Conservation (phyloP, 768 basidiomycete species). For the Mycena vulgaris region DNA sequence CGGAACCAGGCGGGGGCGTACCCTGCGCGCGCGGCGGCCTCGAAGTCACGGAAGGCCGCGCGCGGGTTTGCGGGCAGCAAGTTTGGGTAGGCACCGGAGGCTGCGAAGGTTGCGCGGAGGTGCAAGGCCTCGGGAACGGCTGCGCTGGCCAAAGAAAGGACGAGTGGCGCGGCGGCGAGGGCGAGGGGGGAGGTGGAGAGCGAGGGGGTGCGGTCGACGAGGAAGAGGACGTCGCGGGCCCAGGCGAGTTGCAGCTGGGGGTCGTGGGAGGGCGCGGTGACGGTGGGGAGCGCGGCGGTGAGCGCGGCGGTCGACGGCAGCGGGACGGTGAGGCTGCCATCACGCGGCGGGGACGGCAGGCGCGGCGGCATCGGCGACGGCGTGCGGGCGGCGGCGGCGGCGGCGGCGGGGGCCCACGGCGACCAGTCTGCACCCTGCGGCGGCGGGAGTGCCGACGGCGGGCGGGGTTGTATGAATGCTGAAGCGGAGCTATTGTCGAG, state of each 20-base stretch:
- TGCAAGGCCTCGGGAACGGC: slow-evolving; percentile 79
- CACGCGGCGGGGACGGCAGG: slow-evolving; percentile 41
- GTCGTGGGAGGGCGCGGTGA: slow-evolving; percentile 71
- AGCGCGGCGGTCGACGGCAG: slow-evolving; percentile 78
- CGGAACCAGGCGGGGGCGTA: slow-evolving; percentile 91
- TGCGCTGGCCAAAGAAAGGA: slow-evolving; percentile 68
- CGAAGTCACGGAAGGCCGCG: slow-evolving; percentile 91
- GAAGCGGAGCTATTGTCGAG: slow-evolving; percentile 56
- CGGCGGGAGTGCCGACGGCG: slow-evolving; percentile 35
- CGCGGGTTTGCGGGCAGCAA: slow-evolving; percentile 78
- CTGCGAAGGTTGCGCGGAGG: slow-evolving; percentile 81
- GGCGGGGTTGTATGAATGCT: not conserved
- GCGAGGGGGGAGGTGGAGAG: slow-evolving; percentile 59
- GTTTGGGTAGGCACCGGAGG: slow-evolving; percentile 78
- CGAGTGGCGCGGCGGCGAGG: slow-evolving; percentile 74
- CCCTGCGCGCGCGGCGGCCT: slow-evolving; percentile 84
- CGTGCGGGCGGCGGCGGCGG: slow-evolving; percentile 37
- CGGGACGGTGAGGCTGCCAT: slow-evolving; percentile 74
- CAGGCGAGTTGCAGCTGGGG: slow-evolving; percentile 79
- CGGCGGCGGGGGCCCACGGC: slow-evolving; percentile 34
- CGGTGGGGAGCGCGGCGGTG: slow-evolving; percentile 61
- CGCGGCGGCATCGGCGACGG: slow-evolving; percentile 43
- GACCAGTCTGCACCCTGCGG: slow-evolving; percentile 19
- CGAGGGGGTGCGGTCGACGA: slow-evolving; percentile 74
- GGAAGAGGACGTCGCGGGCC: slow-evolving; percentile 86